These are phyloP conservation scores for Cicer pinnatifidum DNA, from an alignment of 306 rosid genomes.

Conservation along the genomic window DNA sequence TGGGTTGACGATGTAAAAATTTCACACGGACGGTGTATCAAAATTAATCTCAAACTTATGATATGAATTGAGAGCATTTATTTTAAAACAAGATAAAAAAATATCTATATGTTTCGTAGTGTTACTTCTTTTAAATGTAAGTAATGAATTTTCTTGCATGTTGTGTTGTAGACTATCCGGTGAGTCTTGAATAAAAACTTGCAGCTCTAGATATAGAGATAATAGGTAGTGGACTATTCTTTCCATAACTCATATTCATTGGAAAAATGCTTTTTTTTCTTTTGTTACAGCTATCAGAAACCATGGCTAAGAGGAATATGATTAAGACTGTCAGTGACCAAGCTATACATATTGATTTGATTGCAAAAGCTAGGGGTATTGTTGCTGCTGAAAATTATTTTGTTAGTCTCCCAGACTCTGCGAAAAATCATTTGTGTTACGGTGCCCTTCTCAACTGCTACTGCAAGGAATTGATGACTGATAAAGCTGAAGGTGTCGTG, in stretches of 20 bases:
- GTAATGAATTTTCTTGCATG: constrained; percentile 13
- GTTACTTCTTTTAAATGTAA: constrained; percentile 11
- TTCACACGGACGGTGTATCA: too few relatives aligned
- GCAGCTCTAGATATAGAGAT: constrained; percentile 1
- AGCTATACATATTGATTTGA: constrained; percentile 84
- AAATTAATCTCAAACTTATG: background rate
- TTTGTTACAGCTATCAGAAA: constrained; percentile 71
- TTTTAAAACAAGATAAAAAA: background rate
- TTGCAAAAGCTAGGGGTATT: constrained; percentile 76
- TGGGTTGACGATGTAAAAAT: too few relatives aligned
- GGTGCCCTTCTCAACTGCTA: constrained; percentile 90
- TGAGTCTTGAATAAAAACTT: background rate
- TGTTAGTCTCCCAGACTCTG: constrained; percentile 71
- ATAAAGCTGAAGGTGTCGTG: constrained; percentile 78
- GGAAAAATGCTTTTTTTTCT: background rate
- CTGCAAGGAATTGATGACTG: constrained; percentile 85
- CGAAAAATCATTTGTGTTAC: constrained; percentile 75
- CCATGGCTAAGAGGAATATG: constrained; percentile 78
- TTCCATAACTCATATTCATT: constrained; percentile 2
- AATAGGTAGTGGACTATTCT: background rate
- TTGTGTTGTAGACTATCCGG: background rate
- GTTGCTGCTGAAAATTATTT: constrained; percentile 79
- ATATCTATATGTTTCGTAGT: background rate
- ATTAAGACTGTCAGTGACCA: constrained; percentile 82
- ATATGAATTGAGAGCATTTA: constrained; percentile 5